Conservation (phyloP, 139 green algal genomes). For the Nannochloris sp. region DNA sequence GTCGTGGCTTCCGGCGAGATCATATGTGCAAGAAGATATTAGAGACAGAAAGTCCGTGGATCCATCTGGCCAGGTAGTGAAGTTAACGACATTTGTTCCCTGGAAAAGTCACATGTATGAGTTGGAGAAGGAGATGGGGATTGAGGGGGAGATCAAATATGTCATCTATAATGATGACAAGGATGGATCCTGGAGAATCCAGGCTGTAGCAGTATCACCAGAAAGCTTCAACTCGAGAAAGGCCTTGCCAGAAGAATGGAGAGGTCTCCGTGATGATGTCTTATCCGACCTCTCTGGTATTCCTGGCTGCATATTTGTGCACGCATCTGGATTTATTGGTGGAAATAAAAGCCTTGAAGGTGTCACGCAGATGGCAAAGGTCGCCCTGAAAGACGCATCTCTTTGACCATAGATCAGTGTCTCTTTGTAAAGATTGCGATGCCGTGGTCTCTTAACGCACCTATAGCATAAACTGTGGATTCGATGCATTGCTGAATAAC, state of each 20-base stretch:
- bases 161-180: conserved; percentile 70
- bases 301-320: conserved; percentile 79
- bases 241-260: conserved; percentile 74
- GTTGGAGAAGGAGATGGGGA: conserved; percentile 78
- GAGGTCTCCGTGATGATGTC: conserved; percentile 76
- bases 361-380: conserved; percentile 56
- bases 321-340: conserved; percentile 88
- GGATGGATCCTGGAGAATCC: conserved; percentile 71
- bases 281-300: conserved; percentile 68
- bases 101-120: conserved; percentile 97
- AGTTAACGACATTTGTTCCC: conserved; percentile 53
- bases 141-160: conserved; percentile 40
- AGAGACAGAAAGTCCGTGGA: conserved; percentile 38
- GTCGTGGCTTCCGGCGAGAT: conserved; percentile 79
- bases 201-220: conserved; percentile 64
- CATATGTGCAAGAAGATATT: conserved; percentile 50
- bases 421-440: no score
- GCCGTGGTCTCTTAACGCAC: no score
- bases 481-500: no score
- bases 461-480: no score
- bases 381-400: conserved; percentile 22
- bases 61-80: conserved; percentile 52
- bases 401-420: no score
- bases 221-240: conserved; percentile 77
- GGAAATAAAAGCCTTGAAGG: conserved; percentile 76